Evolutionary conservation across 768 basidiomycete species (phyloP), one percentile per base, ranked within the genome.

Genomic region (Tulasnella sp.): DNA sequence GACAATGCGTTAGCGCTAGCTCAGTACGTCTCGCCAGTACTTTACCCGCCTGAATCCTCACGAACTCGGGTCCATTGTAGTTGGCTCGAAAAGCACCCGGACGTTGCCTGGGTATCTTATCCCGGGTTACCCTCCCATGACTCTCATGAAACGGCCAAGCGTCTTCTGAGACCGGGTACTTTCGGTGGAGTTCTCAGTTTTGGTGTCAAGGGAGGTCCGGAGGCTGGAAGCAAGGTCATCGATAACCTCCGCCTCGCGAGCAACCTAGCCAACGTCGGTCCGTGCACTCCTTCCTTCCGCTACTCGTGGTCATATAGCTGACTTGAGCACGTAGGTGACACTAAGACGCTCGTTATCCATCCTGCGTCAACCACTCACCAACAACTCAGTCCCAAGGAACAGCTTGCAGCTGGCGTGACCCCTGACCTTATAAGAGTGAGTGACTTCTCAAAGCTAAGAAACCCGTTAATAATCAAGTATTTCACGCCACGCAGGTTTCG

Each of bases 121-220:
- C 88, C 91, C 58, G 95, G 95, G 8, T 88, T 95, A 1, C 83
- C 85, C 74, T 85, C 83, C 2, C 95, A 96, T 84, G 83, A 87
- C 0, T 91, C 90, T 46, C 88, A 96, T 84, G 84, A 85, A 71
- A 83, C 88, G 8, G 94, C 93, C 16, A 87, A 88, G 82, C 86
- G 88, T 79, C 85, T 91, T 44, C 85, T 94, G 75, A 87, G 91
- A 6, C 84, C 85, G 0, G 87, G 88, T 78, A 85, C 86, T 2
- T 95, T 87, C 79, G 92, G 94, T 5, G 94, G 93, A 31, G 88
- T 96, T 81, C 85, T 96, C 74, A 93, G 88, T 85, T 95, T 96
- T 82, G 95, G 94, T 10, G 84, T 94, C 80, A 90, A 90, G 82
- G 92, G 91, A 24, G 88, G 88, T 75, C 81, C 82, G 7, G 82